Base-by-base conservation (phyloP, 345 rosid species). In the Boechera retrofracta region DNA sequence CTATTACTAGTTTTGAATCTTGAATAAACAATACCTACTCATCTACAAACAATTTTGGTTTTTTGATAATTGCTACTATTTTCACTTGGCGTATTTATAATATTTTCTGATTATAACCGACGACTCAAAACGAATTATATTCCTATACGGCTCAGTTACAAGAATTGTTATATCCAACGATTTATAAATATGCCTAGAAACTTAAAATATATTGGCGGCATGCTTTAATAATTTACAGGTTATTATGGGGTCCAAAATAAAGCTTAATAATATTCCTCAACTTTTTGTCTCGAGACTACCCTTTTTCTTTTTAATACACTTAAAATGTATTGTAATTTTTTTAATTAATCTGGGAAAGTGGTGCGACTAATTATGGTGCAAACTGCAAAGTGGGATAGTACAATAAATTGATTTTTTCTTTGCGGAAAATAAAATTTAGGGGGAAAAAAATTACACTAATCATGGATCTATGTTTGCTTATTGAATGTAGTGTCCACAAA, bases 181-280 rank as follows among this genome's bases (percentile, higher is more conserved):
- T 38, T 69, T 52, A 51, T 60, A 39, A 41, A 36, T 65, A 53
- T 65, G 31, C 3, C 6, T 26, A 48, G 0, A 59, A 33, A 45
- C 5, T 67, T 26, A 52, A 78, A 51, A 26, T n/a, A 39, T 57
- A 64, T 49, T 51, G 73, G 77, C 68, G 69, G 55, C 59, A 67
- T 73, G 67, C 77, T 78, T 78, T 72, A 61, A 79, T 73, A 79
- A 78, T 78, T n/a, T 32, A 60, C 71, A 54, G 35, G 35, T 55
- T 71, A 67, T 61, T 24, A 79, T 67, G 82, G 82, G 82, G 74
- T 73, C 82, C 78, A 67, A 52, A 33, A 67, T 44, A 79, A 73
- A 79, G 82, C 78, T 44, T 79, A 55, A 79, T 79, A 55, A 79
- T 79, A 73, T 68, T 73, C 82, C 78, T 38, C 53, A 58, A 71